phyloP scores from a whole-genome alignment of 805 yeast genomes.

The Ogataea nakhonphanomensis region DNA sequence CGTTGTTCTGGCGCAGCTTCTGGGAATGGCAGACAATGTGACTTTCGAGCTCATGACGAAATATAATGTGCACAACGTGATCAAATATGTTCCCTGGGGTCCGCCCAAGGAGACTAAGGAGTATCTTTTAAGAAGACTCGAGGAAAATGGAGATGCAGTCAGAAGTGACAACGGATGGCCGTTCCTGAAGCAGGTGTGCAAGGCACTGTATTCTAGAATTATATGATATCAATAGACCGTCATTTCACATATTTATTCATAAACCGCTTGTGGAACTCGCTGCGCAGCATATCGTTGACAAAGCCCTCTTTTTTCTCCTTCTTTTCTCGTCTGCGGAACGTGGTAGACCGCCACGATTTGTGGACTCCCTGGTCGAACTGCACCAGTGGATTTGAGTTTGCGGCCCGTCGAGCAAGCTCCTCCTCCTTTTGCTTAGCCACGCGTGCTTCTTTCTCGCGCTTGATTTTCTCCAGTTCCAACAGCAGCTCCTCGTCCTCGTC shows the following conservation, averaged over 20 bases:
- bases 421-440: slow-evolving; percentile 28
- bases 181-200: slow-evolving; percentile 52
- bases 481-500: slow-evolving; percentile 39
- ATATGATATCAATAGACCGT: slow-evolving; percentile 6
- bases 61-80: slow-evolving; percentile 66
- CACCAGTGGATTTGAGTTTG: slow-evolving; percentile 27
- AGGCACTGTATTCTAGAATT: slow-evolving; percentile 34
- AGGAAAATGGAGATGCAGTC: slow-evolving; percentile 95
- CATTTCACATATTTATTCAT: slow-evolving; percentile 38
- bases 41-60: slow-evolving; percentile 69
- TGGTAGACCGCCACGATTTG: slow-evolving; percentile 37
- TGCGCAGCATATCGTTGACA: slow-evolving; percentile 33
- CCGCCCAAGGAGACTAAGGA: slow-evolving; percentile 93
- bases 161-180: slow-evolving; percentile 81
- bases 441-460: slow-evolving; percentile 32
- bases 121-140: slow-evolving; percentile 81
- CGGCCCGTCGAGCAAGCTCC: slow-evolving; percentile 21
- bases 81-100: slow-evolving; percentile 98
- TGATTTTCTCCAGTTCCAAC: slow-evolving; percentile 38
- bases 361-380: slow-evolving; percentile 9
- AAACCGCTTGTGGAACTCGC: slow-evolving; percentile 41
- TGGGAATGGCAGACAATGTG: slow-evolving; percentile 94
- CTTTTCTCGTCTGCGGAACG: slow-evolving; percentile 25
- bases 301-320: slow-evolving; percentile 23
- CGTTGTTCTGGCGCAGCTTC: slow-evolving; percentile 81